Evolutionary conservation across 805 yeast species (phyloP).

Genomic region (Kluyveromyces wickerhamii): DNA sequence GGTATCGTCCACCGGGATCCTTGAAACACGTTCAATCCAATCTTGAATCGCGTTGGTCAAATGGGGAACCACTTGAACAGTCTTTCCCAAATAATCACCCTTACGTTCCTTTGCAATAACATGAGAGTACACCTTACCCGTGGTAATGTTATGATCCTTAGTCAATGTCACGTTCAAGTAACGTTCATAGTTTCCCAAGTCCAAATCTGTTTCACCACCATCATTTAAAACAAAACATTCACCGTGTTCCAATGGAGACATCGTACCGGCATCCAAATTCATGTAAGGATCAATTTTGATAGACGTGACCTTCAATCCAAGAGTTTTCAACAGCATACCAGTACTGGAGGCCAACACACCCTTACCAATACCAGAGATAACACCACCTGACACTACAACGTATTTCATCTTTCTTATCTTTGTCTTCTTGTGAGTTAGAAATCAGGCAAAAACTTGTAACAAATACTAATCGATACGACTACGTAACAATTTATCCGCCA

Average conservation of each 20-base stretch:
- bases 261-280: slow-evolving; percentile 99
- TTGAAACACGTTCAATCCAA: slow-evolving; percentile 93
- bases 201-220: slow-evolving; percentile 98
- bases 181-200: slow-evolving; percentile 96
- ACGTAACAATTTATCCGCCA: no score
- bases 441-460: no score
- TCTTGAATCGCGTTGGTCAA: slow-evolving; percentile 95
- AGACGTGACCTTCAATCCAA: slow-evolving; percentile 92
- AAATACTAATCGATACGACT: no score
- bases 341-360: slow-evolving; percentile 98
- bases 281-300: slow-evolving; percentile 98
- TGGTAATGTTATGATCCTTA: slow-evolving; percentile 91
- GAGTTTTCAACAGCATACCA: slow-evolving; percentile 86
- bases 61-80: slow-evolving; percentile 99
- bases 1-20: slow-evolving; percentile 82
- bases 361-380: slow-evolving; percentile 97
- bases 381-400: slow-evolving; percentile 99
- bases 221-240: slow-evolving; percentile 97
- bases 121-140: slow-evolving; percentile 92
- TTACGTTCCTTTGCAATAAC: slow-evolving; percentile 92
- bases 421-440: no score
- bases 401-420: slow-evolving; percentile 61
- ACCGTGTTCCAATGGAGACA: slow-evolving; percentile 99
- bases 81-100: slow-evolving; percentile 96
- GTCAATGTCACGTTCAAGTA: slow-evolving; percentile 91